Conservation (phyloP, 73 alveolate species). For the Loxodes magnus region DNA sequence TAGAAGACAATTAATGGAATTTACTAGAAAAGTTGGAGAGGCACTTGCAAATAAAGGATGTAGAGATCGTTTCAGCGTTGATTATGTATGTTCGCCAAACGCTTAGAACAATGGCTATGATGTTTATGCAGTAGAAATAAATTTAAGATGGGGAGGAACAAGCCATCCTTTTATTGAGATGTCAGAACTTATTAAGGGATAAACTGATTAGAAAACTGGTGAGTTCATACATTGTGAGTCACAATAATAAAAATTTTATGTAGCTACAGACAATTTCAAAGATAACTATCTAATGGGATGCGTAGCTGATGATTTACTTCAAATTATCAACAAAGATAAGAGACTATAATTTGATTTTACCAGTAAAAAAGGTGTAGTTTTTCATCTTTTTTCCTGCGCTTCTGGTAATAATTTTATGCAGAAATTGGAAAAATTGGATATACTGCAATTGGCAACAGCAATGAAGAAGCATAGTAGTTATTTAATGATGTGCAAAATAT, state of each 20-base stretch:
- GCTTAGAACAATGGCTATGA: neutral
- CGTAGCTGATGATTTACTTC: neutral
- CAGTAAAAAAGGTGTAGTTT: neutral
- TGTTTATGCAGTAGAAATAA: neutral
- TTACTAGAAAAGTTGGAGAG: neutral
- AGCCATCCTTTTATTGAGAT: neutral
- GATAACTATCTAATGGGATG: neutral
- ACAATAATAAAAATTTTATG: neutral
- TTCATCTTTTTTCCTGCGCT: neutral
- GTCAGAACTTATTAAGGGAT: neutral
- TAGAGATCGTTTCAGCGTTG: neutral
- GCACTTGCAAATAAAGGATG: conserved; percentile 1
- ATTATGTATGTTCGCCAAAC: neutral
- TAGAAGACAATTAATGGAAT: neutral
- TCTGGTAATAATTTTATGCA: too few species aligned
- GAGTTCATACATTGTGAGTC: neutral
- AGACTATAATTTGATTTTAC: neutral
- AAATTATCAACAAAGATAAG: neutral
- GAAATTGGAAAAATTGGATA: neutral
- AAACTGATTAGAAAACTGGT: neutral
- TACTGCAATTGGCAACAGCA: neutral
- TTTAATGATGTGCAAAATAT: neutral
- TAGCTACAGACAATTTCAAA: neutral
- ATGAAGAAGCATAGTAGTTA: neutral
- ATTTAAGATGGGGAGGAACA: conserved; percentile 1